phyloP scores from a whole-genome alignment of 805 yeast genomes.

The Kluyveromyces dobzhanskii region DNA sequence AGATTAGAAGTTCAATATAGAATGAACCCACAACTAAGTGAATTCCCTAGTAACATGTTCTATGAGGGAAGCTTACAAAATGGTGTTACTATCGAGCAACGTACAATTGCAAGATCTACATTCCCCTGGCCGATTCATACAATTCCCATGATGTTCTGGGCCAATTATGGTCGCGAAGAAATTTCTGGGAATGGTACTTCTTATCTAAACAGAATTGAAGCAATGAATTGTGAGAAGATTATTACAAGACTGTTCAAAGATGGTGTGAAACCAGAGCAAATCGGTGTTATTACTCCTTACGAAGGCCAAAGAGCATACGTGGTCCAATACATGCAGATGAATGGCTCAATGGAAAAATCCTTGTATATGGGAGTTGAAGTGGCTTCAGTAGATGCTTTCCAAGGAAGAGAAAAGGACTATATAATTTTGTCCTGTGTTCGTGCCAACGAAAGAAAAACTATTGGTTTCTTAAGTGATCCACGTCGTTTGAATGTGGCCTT shows the following conservation, averaged over 20 bases:
- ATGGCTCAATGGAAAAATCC: conserved; percentile 58
- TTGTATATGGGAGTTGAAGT: conserved; percentile 71
- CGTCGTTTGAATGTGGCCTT: conserved; percentile 84
- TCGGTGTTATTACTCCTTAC: conserved; percentile 91
- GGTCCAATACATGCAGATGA: conserved; percentile 66
- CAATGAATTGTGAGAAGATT: conserved; percentile 76
- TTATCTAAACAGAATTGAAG: conserved; percentile 78
- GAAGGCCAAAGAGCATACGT: conserved; percentile 88
- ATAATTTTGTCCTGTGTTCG: conserved; percentile 93
- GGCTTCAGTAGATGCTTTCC: conserved; percentile 96
- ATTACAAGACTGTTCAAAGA: conserved; percentile 65
- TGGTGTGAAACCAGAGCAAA: conserved; percentile 71
- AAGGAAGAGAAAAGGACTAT: conserved; percentile 94
- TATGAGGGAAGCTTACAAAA: conserved; percentile 89
- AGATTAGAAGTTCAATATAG: conserved; percentile 89
- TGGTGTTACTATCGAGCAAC: conserved; percentile 75
- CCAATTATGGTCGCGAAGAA: conserved; percentile 82
- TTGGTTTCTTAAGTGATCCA: conserved; percentile 80
- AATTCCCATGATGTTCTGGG: conserved; percentile 96
- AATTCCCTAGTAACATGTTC: conserved; percentile 84
- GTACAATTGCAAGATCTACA: conserved; percentile 43
- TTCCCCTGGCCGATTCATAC: conserved; percentile 91
- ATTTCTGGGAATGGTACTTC: conserved; percentile 75
- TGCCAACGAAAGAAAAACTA: conserved; percentile 62
- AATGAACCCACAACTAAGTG: conserved; percentile 85